These are phyloP conservation scores for Omphalea diandra DNA, from an alignment of 441 rosid species.

Conservation along the genomic window DNA sequence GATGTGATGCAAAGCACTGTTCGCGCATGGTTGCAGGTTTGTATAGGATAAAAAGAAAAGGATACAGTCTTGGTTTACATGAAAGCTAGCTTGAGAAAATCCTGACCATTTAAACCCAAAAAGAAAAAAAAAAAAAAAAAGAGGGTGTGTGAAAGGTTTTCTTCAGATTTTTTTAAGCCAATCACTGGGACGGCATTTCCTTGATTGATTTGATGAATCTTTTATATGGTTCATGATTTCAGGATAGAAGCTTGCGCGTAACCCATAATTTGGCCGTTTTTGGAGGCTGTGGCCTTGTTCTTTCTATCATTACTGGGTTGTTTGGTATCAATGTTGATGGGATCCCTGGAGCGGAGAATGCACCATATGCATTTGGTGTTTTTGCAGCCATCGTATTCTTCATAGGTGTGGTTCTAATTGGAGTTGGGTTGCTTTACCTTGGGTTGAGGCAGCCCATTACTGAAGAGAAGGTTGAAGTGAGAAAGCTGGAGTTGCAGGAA, in stretches of 20 bases:
- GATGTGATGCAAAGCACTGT: conserved; percentile 97
- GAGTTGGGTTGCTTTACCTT: conserved; percentile 65
- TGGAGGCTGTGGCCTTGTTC: conserved; percentile 93
- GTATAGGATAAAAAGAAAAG: background rate
- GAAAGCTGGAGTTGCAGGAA: conserved; percentile 77
- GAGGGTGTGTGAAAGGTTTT: background rate
- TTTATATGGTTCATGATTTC: conserved; percentile 16
- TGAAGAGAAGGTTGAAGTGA: conserved; percentile 62
- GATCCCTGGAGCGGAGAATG: conserved; percentile 69
- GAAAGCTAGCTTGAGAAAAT: no score
- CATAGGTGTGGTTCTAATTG: conserved; percentile 59
- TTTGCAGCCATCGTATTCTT: conserved; percentile 55
- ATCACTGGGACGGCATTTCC: background rate
- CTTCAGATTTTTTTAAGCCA: conserved; percentile 2
- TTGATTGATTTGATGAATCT: background rate
- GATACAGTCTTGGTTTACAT: no score
- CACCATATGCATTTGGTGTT: conserved; percentile 89
- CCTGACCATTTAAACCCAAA: no score
- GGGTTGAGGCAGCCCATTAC: conserved; percentile 69
- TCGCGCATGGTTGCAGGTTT: conserved; percentile 97
- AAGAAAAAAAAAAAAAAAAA: no score
- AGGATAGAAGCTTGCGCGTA: conserved; percentile 87
- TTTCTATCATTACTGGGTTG: conserved; percentile 70
- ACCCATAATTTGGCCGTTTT: conserved; percentile 91
- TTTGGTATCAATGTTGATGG: conserved; percentile 99